A percentile compares a stretch with the other conserved stretches of the same genome.
Evolutionary conservation across 441 rosid species (phyloP).

Genomic region (Erodium moschatum): DNA sequence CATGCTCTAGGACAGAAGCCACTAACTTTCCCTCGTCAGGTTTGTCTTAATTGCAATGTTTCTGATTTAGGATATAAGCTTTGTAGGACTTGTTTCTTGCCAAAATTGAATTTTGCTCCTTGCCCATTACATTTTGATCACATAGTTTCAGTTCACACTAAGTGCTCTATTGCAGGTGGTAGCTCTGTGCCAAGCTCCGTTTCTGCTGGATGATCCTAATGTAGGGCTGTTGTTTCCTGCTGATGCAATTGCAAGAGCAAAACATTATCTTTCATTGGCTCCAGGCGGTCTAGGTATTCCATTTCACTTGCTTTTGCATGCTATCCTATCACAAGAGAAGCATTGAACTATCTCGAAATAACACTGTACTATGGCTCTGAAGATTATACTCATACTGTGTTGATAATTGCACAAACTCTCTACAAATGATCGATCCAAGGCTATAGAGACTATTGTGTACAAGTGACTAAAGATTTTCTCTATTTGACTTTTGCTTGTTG

Average conservation of each 20-base stretch:
- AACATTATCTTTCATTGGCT: constrained; percentile 72
- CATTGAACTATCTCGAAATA: neutral
- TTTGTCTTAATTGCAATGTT: constrained; percentile 13
- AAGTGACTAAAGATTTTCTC: neutral
- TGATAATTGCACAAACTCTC: neutral
- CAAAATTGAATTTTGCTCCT: neutral
- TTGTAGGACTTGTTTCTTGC: neutral
- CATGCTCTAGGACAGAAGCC: constrained; percentile 97
- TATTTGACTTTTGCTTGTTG: neutral
- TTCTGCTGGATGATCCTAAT: constrained; percentile 86
- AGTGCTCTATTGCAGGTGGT: constrained; percentile 49
- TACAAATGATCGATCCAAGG: neutral
- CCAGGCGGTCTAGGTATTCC: constrained; percentile 81
- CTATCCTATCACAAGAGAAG: neutral
- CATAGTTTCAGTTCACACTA: constrained; percentile 19
- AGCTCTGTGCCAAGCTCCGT: constrained; percentile 96
- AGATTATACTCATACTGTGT: neutral
- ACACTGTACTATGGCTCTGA: neutral
- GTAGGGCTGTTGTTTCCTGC: constrained; percentile 82
- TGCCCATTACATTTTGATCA: constrained; percentile 7
- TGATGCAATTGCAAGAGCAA: constrained; percentile 91
- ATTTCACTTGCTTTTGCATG: neutral
- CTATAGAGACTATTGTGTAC: neutral
- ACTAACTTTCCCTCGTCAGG: constrained; percentile 87
- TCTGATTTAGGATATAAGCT: constrained; percentile 9